phyloP scores from a whole-genome alignment of 148 eudicot species.

The Pouteria glomerata region DNA sequence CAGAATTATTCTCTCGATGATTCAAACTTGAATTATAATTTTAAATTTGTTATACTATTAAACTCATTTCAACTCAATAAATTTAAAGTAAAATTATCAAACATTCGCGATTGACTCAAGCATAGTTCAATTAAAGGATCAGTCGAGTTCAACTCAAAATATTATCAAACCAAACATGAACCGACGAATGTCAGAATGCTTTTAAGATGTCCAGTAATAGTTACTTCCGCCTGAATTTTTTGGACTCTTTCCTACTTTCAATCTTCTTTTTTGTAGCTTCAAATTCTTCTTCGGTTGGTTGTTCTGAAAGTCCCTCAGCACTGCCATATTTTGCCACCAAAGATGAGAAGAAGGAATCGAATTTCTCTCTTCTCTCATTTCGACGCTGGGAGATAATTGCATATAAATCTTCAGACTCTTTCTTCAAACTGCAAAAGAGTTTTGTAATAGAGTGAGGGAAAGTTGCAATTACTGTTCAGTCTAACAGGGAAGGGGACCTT shows the following conservation, averaged over 20 bases:
- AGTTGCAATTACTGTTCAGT: neutral
- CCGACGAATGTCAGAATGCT: neutral
- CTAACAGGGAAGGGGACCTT: neutral
- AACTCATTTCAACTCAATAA: too few species aligned
- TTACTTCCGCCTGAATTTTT: slow-evolving; percentile 39
- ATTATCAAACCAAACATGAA: too few species aligned
- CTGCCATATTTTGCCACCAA: slow-evolving; percentile 67
- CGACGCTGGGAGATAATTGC: slow-evolving; percentile 75
- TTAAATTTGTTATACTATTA: too few species aligned
- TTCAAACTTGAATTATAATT: too few species aligned
- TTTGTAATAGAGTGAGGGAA: neutral
- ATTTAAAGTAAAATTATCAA: too few species aligned
- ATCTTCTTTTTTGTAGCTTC: slow-evolving; percentile 66
- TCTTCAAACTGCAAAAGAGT: slow-evolving; percentile 42
- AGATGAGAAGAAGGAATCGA: slow-evolving; percentile 82
- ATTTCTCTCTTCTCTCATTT: slow-evolving; percentile 58
- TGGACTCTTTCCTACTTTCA: slow-evolving; percentile 40
- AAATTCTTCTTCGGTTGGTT: slow-evolving; percentile 90
- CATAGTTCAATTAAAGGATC: too few species aligned
- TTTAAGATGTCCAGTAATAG: neutral
- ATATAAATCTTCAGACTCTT: slow-evolving; percentile 56
- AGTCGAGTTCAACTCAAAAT: too few species aligned
- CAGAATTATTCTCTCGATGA: too few species aligned
- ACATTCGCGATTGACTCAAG: too few species aligned
- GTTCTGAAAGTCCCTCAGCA: slow-evolving; percentile 42